Base-by-base conservation (phyloP, 148 eudicot species). In the Rhododendron williamsianum region DNA sequence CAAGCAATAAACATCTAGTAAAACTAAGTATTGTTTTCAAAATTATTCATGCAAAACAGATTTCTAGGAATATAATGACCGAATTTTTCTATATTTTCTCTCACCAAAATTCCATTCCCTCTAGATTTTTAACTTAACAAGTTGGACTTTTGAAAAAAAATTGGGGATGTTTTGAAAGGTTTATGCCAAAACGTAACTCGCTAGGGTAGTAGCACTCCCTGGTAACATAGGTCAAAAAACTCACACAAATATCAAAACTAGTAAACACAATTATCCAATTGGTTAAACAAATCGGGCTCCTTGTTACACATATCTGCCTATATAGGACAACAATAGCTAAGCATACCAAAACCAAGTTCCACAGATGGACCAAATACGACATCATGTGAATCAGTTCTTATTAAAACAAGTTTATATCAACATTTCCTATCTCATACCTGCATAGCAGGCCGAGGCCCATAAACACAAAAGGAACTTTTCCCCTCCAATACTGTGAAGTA, bases 401-500 rank as follows among this genome's bases (percentile, higher is more conserved):
- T 27, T 36, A 35, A 52, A 19, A 73, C 9, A 43, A 78, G 54
- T 6, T 38, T 6, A 71, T 19, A 56, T 25, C 49, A 25, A 78
- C 81, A 78, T 1, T n/a, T 30, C 79, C 54, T 1, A 67, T 48
- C 27, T 89, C 87, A 76, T 85, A 97, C 99, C 97, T 95, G 96
- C 86, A 67, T 84, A 83, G 91, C 83, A 45, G 98, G 80, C 72
- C 99, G 94, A 77, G 99, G 99, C 35, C 92, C 89, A 89, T 94
- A 97, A 90, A 97, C 87, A 85, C 92, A 87, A 87, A 67, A 84
- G 83, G 89, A 89, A 71, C 98, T 95, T 91, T 87, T 93, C 80
- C 86, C 91, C 84, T 93, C 95, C 86, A 92, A 80, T 65, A 90
- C 79, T 30, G 98, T 90, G 90, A 97, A 97, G 89, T 97, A 97